These are phyloP conservation scores for Heracleum sosnowskyi DNA, from an alignment of 129 eudicot species.

Conservation along the genomic window DNA sequence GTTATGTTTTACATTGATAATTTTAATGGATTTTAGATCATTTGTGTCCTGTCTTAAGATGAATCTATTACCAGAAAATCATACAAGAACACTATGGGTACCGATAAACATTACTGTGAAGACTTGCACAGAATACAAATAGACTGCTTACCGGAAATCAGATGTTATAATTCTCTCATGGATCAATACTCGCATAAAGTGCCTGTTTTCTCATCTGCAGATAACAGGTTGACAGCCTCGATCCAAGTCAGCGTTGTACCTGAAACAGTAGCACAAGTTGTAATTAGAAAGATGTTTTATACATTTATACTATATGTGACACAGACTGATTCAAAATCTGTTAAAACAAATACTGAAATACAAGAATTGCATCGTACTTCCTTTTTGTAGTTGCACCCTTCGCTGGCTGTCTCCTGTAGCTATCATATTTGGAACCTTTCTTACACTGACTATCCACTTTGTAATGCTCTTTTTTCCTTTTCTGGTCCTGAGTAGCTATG, in stretches of 20 bases:
- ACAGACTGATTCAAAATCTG: neutral
- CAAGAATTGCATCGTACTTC: neutral
- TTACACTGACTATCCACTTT: neutral
- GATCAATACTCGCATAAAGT: neutral
- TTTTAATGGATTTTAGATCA: neutral
- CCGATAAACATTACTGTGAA: neutral
- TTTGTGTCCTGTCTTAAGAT: neutral
- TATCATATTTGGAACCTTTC: neutral
- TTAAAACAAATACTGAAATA: no score
- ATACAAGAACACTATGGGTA: neutral
- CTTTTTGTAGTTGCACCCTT: neutral
- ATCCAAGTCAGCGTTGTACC: neutral
- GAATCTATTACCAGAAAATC: neutral
- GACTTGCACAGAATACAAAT: neutral
- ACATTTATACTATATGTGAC: neutral
- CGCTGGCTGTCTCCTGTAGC: neutral
- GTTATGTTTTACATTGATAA: no score
- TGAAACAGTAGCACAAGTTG: neutral
- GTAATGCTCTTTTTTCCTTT: neutral
- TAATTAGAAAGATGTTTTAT: neutral
- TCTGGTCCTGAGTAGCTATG: constrained; percentile 53
- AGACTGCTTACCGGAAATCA: neutral
- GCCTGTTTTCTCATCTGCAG: neutral
- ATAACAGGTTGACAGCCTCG: neutral
- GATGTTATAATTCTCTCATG: neutral